Percentiles rank a stretch among this genome's conserved stretches.
Evolutionary conservation across 2,329 filamentous ascomycete species (phyloP).

Genomic region (Orbilia ellipsospora): DNA sequence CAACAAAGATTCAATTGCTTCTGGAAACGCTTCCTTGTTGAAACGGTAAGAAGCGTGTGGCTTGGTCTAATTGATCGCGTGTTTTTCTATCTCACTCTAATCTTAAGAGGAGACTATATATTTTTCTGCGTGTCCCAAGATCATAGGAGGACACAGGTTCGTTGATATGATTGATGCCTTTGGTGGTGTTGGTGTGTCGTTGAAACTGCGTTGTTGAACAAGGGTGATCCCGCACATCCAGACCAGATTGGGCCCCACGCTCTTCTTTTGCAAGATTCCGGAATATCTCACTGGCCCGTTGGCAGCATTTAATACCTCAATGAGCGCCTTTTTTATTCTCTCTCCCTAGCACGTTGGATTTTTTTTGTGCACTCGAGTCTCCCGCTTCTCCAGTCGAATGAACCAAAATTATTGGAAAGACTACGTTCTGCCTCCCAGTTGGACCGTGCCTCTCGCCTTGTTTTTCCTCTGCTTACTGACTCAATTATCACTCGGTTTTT

Average conservation of each 20-base stretch:
- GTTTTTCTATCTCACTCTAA: not conserved
- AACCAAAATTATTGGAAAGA: not conserved
- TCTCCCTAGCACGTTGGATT: not conserved
- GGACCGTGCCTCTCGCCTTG: slow-evolving; percentile 36
- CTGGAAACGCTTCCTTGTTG: no score
- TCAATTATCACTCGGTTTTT: slow-evolving; percentile 4
- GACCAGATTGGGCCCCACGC: slow-evolving; percentile 25
- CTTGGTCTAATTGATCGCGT: not conserved
- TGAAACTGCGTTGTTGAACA: slow-evolving; percentile 49
- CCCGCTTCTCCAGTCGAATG: not conserved
- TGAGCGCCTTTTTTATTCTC: slow-evolving; percentile 39
- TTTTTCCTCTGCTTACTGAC: slow-evolving; percentile 19
- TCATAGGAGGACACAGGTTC: slow-evolving; percentile 33
- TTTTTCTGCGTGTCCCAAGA: slow-evolving; percentile 40
- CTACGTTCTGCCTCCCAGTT: slow-evolving; percentile 48
- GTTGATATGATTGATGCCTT: slow-evolving; percentile 25
- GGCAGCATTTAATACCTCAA: slow-evolving; percentile 55
- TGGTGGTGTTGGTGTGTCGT: slow-evolving; percentile 51
- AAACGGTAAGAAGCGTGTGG: no score
- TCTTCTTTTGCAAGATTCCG: slow-evolving; percentile 29
- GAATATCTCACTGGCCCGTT: slow-evolving; percentile 54
- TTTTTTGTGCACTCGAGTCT: not conserved
- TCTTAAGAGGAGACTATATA: no score
- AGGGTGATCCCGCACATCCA: slow-evolving; percentile 49
- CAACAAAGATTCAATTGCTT: not conserved